Conservation (phyloP, 345 rosid genomes). For the Brassica rapa region DNA sequence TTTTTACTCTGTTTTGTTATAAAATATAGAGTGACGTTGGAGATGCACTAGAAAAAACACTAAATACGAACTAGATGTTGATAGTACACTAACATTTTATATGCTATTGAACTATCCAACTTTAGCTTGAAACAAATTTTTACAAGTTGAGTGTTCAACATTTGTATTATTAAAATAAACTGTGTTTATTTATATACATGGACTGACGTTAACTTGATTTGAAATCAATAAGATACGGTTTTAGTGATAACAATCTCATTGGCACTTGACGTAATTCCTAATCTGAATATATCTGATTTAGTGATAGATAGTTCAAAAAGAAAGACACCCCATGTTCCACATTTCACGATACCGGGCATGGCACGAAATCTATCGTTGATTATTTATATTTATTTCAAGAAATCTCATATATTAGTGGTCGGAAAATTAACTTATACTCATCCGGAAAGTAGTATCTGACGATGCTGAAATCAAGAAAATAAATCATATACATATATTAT, state of each 20-base stretch:
- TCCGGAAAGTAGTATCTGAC: conserved; percentile 4
- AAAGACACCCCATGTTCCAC: conserved; percentile 36
- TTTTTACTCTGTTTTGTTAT: too few relatives aligned
- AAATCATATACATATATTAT: conserved; percentile 1
- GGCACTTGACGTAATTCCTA: conserved; percentile 32
- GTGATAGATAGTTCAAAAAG: conserved; percentile 5
- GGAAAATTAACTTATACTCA: conserved; percentile 2
- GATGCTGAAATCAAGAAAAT: conserved; percentile 19
- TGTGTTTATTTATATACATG: not conserved
- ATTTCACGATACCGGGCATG: conserved; percentile 33
- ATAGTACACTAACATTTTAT: not conserved
- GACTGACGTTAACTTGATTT: conserved; percentile 25
- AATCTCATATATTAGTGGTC: conserved; percentile 10
- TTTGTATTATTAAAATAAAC: too few relatives aligned
- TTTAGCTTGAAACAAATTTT: not conserved
- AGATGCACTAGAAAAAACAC: not conserved
- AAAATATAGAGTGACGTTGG: too few relatives aligned
- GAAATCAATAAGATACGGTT: conserved; percentile 22
- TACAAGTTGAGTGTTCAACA: not conserved
- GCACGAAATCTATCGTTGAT: conserved; percentile 32
- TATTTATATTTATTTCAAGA: not conserved
- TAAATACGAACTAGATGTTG: not conserved
- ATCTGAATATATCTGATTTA: conserved; percentile 26
- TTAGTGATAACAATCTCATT: conserved; percentile 7
- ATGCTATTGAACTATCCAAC: not conserved